These are phyloP conservation scores for Trametes elegans DNA, from an alignment of 768 basidiomycete species.

Conservation along the genomic window DNA sequence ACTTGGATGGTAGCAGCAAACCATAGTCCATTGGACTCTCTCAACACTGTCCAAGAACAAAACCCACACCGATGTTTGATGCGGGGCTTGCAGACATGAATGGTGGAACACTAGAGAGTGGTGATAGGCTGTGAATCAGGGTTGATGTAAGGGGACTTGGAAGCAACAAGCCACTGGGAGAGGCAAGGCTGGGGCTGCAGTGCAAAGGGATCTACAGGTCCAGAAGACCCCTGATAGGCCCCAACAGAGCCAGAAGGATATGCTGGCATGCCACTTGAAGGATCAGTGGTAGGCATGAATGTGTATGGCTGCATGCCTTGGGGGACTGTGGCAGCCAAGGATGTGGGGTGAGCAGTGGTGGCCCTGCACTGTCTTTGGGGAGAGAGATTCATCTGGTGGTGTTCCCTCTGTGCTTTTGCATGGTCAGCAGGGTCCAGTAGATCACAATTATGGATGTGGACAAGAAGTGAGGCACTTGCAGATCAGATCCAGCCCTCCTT, in stretches of 20 bases:
- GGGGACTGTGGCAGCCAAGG: neutral
- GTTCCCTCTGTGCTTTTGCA: neutral
- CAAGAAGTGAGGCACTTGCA: neutral
- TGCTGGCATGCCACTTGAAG: neutral
- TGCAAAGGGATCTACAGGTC: neutral
- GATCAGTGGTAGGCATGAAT: neutral
- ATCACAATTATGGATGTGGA: neutral
- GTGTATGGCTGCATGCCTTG: neutral
- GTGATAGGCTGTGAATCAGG: neutral
- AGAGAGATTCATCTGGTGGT: neutral
- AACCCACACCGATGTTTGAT: neutral
- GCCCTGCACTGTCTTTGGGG: neutral
- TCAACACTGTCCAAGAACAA: neutral
- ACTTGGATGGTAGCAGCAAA: neutral
- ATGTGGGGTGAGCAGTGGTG: neutral
- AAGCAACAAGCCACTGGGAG: neutral
- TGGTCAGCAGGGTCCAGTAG: neutral
- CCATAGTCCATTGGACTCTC: neutral
- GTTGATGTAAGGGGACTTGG: neutral
- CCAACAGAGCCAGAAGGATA: neutral
- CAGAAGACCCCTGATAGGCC: neutral
- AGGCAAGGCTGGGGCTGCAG: neutral
- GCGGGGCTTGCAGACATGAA: neutral
- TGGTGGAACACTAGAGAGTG: neutral
- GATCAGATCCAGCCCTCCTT: neutral